Evolutionary conservation across 768 basidiomycete genomes (phyloP), one percentile per base, ranked within the genome.

Genomic region (Termitomyces sp.): DNA sequence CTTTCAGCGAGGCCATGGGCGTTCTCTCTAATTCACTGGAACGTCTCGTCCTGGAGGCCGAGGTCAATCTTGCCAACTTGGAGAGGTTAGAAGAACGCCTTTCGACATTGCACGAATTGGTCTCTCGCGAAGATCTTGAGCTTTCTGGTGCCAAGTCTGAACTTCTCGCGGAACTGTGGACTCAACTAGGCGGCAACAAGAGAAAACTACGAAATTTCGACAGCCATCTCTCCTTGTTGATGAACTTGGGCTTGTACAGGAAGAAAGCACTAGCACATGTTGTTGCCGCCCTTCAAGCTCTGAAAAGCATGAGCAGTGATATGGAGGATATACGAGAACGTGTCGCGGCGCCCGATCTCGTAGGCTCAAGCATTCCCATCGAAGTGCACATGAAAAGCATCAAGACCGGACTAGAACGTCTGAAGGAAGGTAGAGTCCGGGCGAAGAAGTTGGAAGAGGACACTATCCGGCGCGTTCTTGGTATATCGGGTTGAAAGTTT

Each of bases 371-470:
- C 46, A 77, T 91, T 15, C 88, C 90, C 4, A 75, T 88, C 4
- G 86, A 88, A 60, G 89, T 92, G 25, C 90, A 92, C 66, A 85
- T 92, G 72, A 83, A 83, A 74, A 90, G 86, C 61, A 90, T 93
- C 65, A 75, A 75, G 68, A 77, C 67, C 42, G 89, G 91, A 7
- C 65, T 91, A 66, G 82, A 87, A 63, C 80, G 82, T 66, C 66
- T 90, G 72, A 82, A 79, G 68, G 84, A 86, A 68, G 80, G 84
- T 5, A 79, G 88, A 61, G 68, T 76, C 29, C 78, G 79, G 52
- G 84, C 85, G 12, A 80, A 74, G 67, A 74, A 72, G 64, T 64
- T 79, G 55, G 83, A 85, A 64, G 81, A 78, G 37, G 78, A 72
- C 37, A 71, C 74, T 3, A 57, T 76, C 32, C 68, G 69, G n/a